These are phyloP conservation scores for Rhizophora apiculata DNA, from an alignment of 345 rosid species.

Conservation along the genomic window DNA sequence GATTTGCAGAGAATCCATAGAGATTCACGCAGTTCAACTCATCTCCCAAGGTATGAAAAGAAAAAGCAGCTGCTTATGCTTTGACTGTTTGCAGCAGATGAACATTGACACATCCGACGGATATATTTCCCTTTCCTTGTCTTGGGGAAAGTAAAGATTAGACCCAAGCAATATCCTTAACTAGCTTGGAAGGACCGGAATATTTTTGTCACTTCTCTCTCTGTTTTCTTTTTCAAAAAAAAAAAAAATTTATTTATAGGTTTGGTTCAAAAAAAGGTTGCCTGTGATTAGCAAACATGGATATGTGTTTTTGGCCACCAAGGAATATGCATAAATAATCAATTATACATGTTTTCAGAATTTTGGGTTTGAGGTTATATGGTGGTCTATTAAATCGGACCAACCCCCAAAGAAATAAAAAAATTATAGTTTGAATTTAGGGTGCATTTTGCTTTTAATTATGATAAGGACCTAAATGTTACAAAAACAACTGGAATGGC, in stretches of 20 bases:
- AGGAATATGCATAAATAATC: slow-evolving; percentile 6
- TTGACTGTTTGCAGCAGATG: background rate
- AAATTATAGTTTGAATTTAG: background rate
- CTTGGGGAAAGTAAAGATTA: slow-evolving; percentile 28
- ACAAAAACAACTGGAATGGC: too few species aligned
- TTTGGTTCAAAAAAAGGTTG: slow-evolving; percentile 25
- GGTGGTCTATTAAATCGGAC: too few species aligned
- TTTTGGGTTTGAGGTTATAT: background rate
- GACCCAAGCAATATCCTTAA: slow-evolving; percentile 30
- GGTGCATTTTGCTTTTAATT: background rate
- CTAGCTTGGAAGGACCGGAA: too few species aligned
- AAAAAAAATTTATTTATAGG: background rate
- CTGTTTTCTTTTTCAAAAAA: slow-evolving; percentile 4
- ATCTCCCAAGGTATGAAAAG: slow-evolving; percentile 14
- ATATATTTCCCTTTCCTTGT: slow-evolving; percentile 27
- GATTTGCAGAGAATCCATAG: slow-evolving; percentile 5
- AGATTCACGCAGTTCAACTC: background rate
- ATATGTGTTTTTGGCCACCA: slow-evolving; percentile 24
- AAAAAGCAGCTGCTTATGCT: slow-evolving; percentile 3
- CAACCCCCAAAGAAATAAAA: background rate
- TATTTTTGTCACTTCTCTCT: slow-evolving; percentile 13
- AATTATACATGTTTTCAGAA: background rate
- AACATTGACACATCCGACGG: background rate
- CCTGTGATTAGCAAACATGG: slow-evolving; percentile 15
- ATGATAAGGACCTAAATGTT: background rate